Conservation (phyloP, 1,284 basidiomycete species). For the Sanguinoderma infundibulare region DNA sequence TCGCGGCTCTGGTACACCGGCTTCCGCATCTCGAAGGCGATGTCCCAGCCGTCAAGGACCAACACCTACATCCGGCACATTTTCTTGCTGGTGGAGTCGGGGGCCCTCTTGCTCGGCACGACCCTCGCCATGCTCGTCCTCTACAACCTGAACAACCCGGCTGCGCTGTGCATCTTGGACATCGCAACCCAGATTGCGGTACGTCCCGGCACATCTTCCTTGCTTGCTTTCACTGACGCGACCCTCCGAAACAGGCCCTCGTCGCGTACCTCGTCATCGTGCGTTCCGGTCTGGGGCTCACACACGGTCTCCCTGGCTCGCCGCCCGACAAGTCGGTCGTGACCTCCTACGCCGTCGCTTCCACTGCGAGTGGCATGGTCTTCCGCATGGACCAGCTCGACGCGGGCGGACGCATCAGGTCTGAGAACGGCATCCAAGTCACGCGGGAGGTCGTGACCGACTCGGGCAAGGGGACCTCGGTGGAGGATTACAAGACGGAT, state of each 20-base stretch:
- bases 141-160: background rate
- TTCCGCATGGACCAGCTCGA: background rate
- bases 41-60: background rate
- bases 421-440: background rate
- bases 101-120: background rate
- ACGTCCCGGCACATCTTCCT: background rate
- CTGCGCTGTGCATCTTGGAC: background rate
- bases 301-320: background rate
- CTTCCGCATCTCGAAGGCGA: background rate
- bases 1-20: slow-evolving; percentile 12
- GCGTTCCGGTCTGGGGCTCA: slow-evolving; percentile 12
- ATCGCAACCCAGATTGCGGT: slow-evolving; percentile 13
- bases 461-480: background rate
- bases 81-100: slow-evolving; percentile 9
- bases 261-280: slow-evolving; percentile 10
- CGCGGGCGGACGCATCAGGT: background rate
- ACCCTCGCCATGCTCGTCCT: slow-evolving; percentile 5
- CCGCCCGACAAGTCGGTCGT: background rate
- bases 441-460: background rate
- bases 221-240: background rate
- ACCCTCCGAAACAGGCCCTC: background rate
- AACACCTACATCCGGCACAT: background rate
- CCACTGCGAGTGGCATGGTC: background rate
- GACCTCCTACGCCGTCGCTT: too few species aligned
- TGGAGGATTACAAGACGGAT: background rate